Conservation (phyloP, 2,329 filamentous ascomycete genomes). For the Talaromyces amestolkiae region DNA sequence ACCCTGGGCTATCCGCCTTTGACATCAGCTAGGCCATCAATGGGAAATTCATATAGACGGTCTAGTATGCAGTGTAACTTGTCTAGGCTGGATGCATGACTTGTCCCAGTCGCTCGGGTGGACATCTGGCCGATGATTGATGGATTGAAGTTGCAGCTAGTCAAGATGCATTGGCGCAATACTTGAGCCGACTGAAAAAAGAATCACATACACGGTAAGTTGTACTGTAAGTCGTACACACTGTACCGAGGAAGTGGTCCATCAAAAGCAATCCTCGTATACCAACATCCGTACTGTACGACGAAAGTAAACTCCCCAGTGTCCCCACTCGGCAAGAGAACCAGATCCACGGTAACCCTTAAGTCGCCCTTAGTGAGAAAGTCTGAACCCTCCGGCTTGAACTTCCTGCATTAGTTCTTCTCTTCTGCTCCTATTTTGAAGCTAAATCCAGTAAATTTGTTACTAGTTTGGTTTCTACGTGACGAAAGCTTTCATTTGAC, state of each 20-base stretch:
- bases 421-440: not conserved
- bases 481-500: not conserved
- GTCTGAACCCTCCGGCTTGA: not conserved
- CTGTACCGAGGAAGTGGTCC: not conserved
- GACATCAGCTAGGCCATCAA: not conserved
- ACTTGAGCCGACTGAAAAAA: not conserved
- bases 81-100: slow-evolving; percentile 10
- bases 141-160: not conserved
- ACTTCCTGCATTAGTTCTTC: slow-evolving; percentile 3
- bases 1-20: not conserved
- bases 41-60: not conserved
- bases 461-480: not conserved
- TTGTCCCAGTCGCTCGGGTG: slow-evolving; percentile 17
- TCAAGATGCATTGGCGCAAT: not conserved
- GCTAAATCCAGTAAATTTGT: not conserved
- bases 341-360: slow-evolving; percentile 20
- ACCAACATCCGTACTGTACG: not conserved
- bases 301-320: not conserved
- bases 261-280: not conserved
- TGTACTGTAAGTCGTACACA: not conserved
- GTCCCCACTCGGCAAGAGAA: slow-evolving; percentile 14
- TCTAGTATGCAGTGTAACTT: slow-evolving; percentile 10
- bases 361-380: not conserved
- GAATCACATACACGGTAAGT: not conserved
- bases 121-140: slow-evolving; percentile 4